These are phyloP conservation scores for Bimuria novae-zelandiae DNA, from an alignment of 2,329 filamentous ascomycete genomes.

Conservation along the genomic window DNA sequence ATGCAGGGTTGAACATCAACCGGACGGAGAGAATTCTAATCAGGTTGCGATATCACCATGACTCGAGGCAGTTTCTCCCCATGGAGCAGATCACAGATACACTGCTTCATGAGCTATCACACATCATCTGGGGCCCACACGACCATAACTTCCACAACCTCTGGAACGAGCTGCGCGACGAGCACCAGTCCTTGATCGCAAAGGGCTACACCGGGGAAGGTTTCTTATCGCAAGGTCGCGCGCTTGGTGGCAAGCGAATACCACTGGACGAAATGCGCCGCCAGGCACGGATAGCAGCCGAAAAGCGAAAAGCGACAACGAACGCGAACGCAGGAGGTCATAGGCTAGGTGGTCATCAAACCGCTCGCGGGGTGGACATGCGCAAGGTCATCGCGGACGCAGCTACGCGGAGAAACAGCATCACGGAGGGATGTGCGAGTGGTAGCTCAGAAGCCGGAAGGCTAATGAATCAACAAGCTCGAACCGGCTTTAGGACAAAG, in stretches of 20 bases:
- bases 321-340: slow-evolving; percentile 73
- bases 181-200: slow-evolving; percentile 73
- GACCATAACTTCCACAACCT: slow-evolving; percentile 80
- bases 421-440: slow-evolving; percentile 75
- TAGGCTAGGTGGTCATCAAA: slow-evolving; percentile 68
- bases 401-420: slow-evolving; percentile 66
- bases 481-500: slow-evolving; percentile 76
- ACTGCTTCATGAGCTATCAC: slow-evolving; percentile 91
- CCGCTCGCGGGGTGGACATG: slow-evolving; percentile 67
- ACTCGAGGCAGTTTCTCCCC: slow-evolving; percentile 76
- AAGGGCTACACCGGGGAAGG: slow-evolving; percentile 92
- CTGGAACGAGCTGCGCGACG: slow-evolving; percentile 87
- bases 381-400: slow-evolving; percentile 74
- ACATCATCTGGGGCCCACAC: slow-evolving; percentile 84
- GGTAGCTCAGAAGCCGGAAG: slow-evolving; percentile 68
- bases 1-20: slow-evolving; percentile 73
- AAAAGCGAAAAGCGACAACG: slow-evolving; percentile 65
- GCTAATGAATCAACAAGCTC: slow-evolving; percentile 68
- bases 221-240: slow-evolving; percentile 76
- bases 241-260: slow-evolving; percentile 66
- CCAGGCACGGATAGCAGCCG: slow-evolving; percentile 73
- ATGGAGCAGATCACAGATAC: slow-evolving; percentile 84
- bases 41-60: slow-evolving; percentile 75
- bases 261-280: slow-evolving; percentile 72
- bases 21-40: slow-evolving; percentile 78